Conservation (phyloP, 2,329 filamentous ascomycete genomes). For the Diplodia intermedia region DNA sequence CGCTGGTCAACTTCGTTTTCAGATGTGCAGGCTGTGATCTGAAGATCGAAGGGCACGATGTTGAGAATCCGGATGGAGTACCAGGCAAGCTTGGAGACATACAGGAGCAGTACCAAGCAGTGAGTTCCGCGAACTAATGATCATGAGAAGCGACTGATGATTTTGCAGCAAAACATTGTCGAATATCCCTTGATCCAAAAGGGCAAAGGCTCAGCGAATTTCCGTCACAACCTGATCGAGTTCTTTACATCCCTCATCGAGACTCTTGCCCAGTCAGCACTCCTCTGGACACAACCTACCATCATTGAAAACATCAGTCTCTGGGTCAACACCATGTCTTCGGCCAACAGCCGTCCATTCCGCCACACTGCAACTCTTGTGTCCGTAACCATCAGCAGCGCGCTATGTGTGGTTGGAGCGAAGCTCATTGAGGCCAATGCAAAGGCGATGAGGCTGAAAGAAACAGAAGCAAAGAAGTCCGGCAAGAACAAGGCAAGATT, state of each 20-base stretch:
- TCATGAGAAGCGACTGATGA: constrained; percentile 33
- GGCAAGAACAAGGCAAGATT: constrained; percentile 80
- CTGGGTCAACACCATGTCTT: constrained; percentile 92
- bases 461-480: constrained; percentile 76
- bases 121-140: constrained; percentile 49
- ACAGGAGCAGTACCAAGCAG: constrained; percentile 85
- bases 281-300: constrained; percentile 76
- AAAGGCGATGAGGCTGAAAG: constrained; percentile 77
- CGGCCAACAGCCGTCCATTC: constrained; percentile 85
- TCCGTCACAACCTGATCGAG: constrained; percentile 76
- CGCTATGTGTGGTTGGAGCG: constrained; percentile 75
- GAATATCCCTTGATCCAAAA: constrained; percentile 93
- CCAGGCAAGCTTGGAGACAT: constrained; percentile 79
- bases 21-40: constrained; percentile 79
- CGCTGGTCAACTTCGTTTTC: constrained; percentile 66
- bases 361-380: constrained; percentile 91
- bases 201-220: constrained; percentile 75
- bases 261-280: constrained; percentile 79
- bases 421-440: constrained; percentile 75
- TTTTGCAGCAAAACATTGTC: constrained; percentile 70
- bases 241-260: constrained; percentile 82
- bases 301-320: constrained; percentile 87
- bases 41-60: constrained; percentile 79
- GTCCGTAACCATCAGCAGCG: constrained; percentile 77
- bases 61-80: constrained; percentile 87